These are phyloP conservation scores for Ceratocystiopsis minuta DNA, from an alignment of 2,329 filamentous ascomycete species.

Conservation along the genomic window DNA sequence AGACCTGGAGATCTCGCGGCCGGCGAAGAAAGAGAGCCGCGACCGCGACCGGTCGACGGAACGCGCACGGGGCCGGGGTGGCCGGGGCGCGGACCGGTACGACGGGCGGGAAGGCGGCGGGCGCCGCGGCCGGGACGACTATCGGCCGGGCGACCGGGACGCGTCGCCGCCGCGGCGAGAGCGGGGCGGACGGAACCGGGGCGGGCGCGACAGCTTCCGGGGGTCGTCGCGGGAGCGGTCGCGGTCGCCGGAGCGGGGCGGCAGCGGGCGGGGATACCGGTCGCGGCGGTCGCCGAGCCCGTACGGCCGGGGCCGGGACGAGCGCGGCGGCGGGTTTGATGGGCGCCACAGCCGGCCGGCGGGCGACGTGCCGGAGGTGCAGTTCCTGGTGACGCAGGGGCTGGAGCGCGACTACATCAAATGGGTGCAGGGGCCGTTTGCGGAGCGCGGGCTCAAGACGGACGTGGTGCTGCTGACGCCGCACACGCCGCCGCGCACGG, in stretches of 20 bases:
- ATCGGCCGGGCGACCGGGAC: slow-evolving; percentile 39
- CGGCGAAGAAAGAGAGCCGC: slow-evolving; percentile 52
- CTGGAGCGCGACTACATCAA: slow-evolving; percentile 62
- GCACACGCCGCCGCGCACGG: slow-evolving; percentile 49
- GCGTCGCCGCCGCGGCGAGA: slow-evolving; percentile 39
- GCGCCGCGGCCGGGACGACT: slow-evolving; percentile 43
- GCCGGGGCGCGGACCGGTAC: slow-evolving; percentile 28
- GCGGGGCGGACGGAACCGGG: slow-evolving; percentile 35
- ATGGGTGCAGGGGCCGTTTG: slow-evolving; percentile 66
- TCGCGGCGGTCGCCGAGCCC: slow-evolving; percentile 52
- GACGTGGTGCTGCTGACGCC: slow-evolving; percentile 68
- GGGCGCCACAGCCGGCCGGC: slow-evolving; percentile 35
- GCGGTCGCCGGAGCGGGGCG: slow-evolving; percentile 41
- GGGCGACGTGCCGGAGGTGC: slow-evolving; percentile 69
- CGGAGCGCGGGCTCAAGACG: slow-evolving; percentile 49
- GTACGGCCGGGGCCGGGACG: slow-evolving; percentile 28
- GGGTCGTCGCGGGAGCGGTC: slow-evolving; percentile 41
- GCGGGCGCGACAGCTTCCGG: slow-evolving; percentile 21
- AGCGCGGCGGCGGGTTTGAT: slow-evolving; percentile 24
- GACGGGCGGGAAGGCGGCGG: slow-evolving; percentile 25
- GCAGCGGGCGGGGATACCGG: slow-evolving; percentile 36
- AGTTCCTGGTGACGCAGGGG: slow-evolving; percentile 67
- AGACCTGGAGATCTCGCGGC: slow-evolving; percentile 84
- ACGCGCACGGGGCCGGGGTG: slow-evolving; percentile 23
- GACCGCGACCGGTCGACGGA: slow-evolving; percentile 36